Conservation (phyloP, 1,139 yeast species). For the Debaryomycetaceae sp. region DNA sequence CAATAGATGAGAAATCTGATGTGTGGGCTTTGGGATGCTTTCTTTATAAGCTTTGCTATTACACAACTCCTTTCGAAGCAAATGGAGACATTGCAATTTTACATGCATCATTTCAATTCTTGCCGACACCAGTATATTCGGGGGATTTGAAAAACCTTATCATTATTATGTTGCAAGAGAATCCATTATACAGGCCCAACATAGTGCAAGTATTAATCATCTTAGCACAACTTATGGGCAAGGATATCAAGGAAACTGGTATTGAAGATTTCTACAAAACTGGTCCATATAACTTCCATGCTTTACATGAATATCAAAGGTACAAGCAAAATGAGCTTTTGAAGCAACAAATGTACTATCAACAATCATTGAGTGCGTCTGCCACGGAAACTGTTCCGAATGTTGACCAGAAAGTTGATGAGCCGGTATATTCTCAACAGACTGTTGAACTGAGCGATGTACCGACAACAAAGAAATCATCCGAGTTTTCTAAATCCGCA, state of each 20-base stretch:
- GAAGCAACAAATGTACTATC: constrained; percentile 33
- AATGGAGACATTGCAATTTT: constrained; percentile 71
- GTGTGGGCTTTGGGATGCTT: constrained; percentile 96
- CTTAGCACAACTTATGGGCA: constrained; percentile 28
- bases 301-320: constrained; percentile 43
- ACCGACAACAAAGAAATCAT: neutral
- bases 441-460: neutral
- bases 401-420: neutral
- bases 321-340: constrained; percentile 35
- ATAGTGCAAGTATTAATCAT: constrained; percentile 61
- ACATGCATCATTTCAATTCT: constrained; percentile 63
- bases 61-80: constrained; percentile 88
- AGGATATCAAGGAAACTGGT: constrained; percentile 23
- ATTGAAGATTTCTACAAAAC: constrained; percentile 37
- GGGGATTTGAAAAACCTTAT: constrained; percentile 69
- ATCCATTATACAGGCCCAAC: constrained; percentile 81
- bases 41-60: constrained; percentile 85
- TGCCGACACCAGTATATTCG: constrained; percentile 51
- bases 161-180: constrained; percentile 74
- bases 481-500: neutral
- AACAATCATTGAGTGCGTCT: constrained; percentile 14
- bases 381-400: neutral
- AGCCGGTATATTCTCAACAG: neutral
- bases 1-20: constrained; percentile 92
- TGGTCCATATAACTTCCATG: constrained; percentile 44